Base-by-base conservation (phyloP, 2,329 filamentous ascomycete species). In the Phialophora tarda region DNA sequence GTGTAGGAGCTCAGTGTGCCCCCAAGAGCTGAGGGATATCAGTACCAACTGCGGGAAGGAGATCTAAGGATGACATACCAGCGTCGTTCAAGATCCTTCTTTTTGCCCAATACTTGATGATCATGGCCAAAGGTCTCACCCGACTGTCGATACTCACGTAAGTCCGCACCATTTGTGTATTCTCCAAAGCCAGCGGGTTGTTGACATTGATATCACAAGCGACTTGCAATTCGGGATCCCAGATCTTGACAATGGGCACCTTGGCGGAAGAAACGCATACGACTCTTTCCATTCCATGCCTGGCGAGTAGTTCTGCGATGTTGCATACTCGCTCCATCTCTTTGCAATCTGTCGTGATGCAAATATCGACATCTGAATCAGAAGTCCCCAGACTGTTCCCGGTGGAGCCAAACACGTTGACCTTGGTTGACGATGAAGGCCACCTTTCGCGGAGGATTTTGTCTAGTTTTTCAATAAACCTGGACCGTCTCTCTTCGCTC, bases 201-300 rank as follows among this genome's bases (percentile, higher is more conserved):
- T 99, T 99, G 80, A 99, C 93, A 73, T 99, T 99, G 90, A 99
- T 95, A 77, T 99, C 95, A 78, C 93, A 97, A 17, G 93, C 91
- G 59, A 99, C 83, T 71, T 89, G 84, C 64, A 97, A 83, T 77
- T 97, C 92, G 2, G 95, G 95, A 77, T 99, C 95, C 93, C 95
- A 99, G 63, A 97, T 91, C 82, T 98, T 98, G 73, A 99, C 95
- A 75, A 99, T 99, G 3, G 95, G 94, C 14, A 99, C 95, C 79
- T 97, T 98, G 66, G 95, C 95, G 50, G 91, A 91, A 30, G 92
- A 92, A 60, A 98, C 92, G 77, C 95, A 99, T 26, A 97, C 91
- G 1, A 99, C 93, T 74, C 92, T 92, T 78, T 98, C 87, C 95
- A 99, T 99, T 47, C 94, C 94, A 81, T 92, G 94, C 78, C 88